Conservation (phyloP, 495 filamentous ascomycete species). For the Cryomyces minteri region DNA sequence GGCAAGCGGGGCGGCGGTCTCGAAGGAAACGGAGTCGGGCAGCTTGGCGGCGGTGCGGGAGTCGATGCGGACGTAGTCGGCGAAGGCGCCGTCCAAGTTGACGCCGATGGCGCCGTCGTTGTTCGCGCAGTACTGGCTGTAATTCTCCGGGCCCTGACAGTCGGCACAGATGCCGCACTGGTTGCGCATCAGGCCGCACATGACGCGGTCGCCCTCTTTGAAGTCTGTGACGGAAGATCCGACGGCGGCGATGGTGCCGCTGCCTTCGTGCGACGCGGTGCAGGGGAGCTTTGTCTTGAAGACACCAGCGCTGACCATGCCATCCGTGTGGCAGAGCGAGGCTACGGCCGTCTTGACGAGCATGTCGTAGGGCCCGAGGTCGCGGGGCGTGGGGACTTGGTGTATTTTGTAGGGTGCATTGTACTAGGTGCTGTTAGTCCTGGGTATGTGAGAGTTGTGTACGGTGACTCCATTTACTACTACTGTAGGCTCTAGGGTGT, state of each 20-base stretch:
- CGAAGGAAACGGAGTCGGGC: conserved; percentile 28
- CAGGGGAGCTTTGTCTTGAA: conserved; percentile 26
- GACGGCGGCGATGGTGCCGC: conserved; percentile 32
- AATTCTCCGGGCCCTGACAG: conserved; percentile 24
- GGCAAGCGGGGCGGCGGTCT: conserved; percentile 33
- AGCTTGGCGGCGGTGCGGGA: conserved; percentile 22
- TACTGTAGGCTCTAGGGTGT: too few species aligned
- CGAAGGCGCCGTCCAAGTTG: conserved; percentile 29
- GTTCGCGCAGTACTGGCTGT: conserved; percentile 30
- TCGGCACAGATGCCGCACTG: conserved; percentile 30
- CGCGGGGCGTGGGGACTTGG: conserved; percentile 27
- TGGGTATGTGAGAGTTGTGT: neutral
- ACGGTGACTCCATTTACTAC: neutral
- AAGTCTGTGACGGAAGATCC: conserved; percentile 27
- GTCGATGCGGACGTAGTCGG: conserved; percentile 33
- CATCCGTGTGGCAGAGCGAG: conserved; percentile 42
- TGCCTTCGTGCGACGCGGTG: conserved; percentile 39
- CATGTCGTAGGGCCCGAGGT: conserved; percentile 28
- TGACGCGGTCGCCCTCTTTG: conserved; percentile 28
- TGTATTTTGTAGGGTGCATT: conserved; percentile 31
- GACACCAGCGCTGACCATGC: conserved; percentile 28
- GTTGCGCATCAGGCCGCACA: conserved; percentile 28
- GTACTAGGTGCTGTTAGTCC: too few species aligned
- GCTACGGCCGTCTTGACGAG: conserved; percentile 39
- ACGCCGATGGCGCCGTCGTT: conserved; percentile 24